These are phyloP conservation scores for Neoconidiobolus thromboides DNA, from an alignment of 371 early-diverging fungal genomes.

Conservation along the genomic window DNA sequence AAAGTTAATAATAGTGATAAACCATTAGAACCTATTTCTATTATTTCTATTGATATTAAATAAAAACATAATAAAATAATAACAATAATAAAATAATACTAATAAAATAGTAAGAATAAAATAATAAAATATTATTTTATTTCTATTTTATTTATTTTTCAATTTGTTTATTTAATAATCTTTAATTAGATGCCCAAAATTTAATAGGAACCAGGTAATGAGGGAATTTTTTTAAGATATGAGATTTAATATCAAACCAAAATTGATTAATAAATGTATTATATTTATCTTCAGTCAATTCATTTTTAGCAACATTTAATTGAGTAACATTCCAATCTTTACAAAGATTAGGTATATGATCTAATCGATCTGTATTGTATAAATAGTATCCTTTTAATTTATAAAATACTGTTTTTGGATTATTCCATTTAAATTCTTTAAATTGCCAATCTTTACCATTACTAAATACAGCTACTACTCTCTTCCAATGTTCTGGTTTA, in stretches of 20 bases:
- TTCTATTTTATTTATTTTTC: too few relatives aligned
- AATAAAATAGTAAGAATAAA: too few relatives aligned
- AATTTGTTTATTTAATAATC: too few relatives aligned
- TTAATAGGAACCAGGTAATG: too few relatives aligned
- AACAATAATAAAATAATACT: too few relatives aligned
- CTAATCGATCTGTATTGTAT: slow-evolving; percentile 48
- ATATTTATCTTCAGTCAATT: too few relatives aligned
- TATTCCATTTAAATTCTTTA: slow-evolving; percentile 69
- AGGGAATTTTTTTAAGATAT: too few relatives aligned
- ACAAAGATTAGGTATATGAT: neutral
- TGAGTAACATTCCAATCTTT: neutral
- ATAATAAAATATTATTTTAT: too few relatives aligned
- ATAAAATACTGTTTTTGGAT: slow-evolving; percentile 58
- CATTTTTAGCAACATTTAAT: too few relatives aligned
- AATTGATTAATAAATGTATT: too few relatives aligned
- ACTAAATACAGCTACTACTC: slow-evolving; percentile 77
- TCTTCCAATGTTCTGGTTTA: slow-evolving; percentile 56
- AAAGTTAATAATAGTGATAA: slow-evolving; percentile 61
- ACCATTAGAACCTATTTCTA: slow-evolving; percentile 50
- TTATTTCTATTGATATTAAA: slow-evolving; percentile 46
- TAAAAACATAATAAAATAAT: slow-evolving; percentile 11
- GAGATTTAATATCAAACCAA: too few relatives aligned
- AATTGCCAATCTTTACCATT: slow-evolving; percentile 85
- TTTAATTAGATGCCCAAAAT: too few relatives aligned
- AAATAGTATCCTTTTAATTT: slow-evolving; percentile 61